Evolutionary conservation across 768 basidiomycete genomes (phyloP).

Genomic region (Floccularia luteovirens): DNA sequence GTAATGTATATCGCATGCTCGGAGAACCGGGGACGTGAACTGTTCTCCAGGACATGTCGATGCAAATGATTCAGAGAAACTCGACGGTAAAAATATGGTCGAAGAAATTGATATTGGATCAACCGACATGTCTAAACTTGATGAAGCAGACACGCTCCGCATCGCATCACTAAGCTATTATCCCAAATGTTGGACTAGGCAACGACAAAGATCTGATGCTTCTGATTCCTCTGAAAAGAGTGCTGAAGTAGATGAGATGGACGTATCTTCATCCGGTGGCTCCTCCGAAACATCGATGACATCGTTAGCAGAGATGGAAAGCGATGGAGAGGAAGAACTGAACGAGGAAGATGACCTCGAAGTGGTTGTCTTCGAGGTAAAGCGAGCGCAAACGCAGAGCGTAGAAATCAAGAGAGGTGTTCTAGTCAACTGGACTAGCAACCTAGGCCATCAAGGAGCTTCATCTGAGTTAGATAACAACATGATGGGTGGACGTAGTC

Average conservation of each 20-base stretch:
- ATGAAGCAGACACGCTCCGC: no score
- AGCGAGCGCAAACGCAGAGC: constrained; percentile 39
- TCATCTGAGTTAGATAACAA: constrained; percentile 1
- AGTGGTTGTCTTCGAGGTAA: constrained; percentile 29
- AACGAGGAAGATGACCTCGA: constrained; percentile 15
- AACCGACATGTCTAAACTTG: no score
- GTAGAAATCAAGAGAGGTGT: constrained; percentile 42
- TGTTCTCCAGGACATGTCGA: no score
- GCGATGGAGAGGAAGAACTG: constrained; percentile 6
- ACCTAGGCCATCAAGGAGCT: neutral
- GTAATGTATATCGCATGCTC: no score
- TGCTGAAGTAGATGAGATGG: constrained; percentile 10
- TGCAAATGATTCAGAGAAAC: no score
- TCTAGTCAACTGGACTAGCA: constrained; percentile 22
- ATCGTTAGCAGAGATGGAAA: constrained; percentile 5
- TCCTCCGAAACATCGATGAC: constrained; percentile 12
- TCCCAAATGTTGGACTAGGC: no score
- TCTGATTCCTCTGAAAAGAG: constrained; percentile 22
- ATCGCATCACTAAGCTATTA: no score
- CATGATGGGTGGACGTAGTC: neutral
- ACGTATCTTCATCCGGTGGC: constrained; percentile 8
- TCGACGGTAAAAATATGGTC: no score
- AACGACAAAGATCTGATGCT: constrained; percentile 21
- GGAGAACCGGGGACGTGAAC: no score
- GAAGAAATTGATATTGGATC: no score